Percentiles rank a stretch among this genome's conserved stretches.
These are phyloP conservation scores for Mortierella sp. DNA, from an alignment of 371 early-diverging fungal species.

Conservation along the genomic window DNA sequence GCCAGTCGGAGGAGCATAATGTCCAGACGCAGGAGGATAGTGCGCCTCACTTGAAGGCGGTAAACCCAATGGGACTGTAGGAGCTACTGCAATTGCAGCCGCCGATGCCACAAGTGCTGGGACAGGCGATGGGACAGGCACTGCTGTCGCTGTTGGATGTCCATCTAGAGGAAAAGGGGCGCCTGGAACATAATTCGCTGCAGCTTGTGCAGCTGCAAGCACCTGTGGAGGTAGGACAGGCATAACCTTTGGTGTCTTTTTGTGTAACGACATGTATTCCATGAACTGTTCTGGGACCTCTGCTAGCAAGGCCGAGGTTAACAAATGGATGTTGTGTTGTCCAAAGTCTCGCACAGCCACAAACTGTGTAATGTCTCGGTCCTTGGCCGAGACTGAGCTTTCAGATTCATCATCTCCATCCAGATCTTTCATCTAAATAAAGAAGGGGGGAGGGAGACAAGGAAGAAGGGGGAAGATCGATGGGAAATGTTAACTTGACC, in stretches of 20 bases:
- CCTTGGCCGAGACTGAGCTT: slow-evolving; percentile 5
- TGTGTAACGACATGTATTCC: slow-evolving; percentile 28
- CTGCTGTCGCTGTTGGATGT: too few species aligned
- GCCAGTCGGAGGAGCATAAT: too few species aligned
- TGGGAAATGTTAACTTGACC: not conserved
- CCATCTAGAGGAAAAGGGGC: too few species aligned
- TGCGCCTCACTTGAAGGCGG: too few species aligned
- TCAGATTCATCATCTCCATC: slow-evolving; percentile 55
- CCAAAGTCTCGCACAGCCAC: slow-evolving; percentile 55
- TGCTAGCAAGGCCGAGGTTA: slow-evolving; percentile 26
- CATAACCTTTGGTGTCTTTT: not conserved
- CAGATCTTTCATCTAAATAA: slow-evolving; percentile 54
- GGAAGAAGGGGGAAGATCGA: not conserved
- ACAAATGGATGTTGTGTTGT: slow-evolving; percentile 13
- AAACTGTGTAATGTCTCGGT: slow-evolving; percentile 65
- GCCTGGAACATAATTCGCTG: too few species aligned
- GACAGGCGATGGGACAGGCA: too few species aligned
- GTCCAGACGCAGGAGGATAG: too few species aligned
- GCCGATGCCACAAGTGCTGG: too few species aligned
- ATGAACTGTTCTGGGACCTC: slow-evolving; percentile 38
- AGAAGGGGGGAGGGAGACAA: not conserved
- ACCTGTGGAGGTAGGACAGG: too few species aligned
- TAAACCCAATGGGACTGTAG: too few species aligned
- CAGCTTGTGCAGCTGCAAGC: too few species aligned
- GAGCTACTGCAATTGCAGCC: too few species aligned